Evolutionary conservation across 192 early-diverging fungal genomes (phyloP).

Genomic region (Backusella psychrophila): DNA sequence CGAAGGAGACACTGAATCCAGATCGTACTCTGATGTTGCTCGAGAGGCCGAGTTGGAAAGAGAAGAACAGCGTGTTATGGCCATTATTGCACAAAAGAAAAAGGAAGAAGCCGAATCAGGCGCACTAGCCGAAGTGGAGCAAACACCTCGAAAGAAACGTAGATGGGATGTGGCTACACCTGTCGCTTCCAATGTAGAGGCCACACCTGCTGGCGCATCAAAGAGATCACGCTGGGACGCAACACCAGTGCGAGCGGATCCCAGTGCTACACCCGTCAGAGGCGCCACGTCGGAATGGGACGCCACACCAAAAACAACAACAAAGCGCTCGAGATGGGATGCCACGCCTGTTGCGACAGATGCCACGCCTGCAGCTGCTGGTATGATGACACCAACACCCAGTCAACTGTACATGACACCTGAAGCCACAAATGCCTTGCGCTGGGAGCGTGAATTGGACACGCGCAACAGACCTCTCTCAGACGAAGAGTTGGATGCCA

Average conservation of each 20-base stretch:
- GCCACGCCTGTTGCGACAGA: slow-evolving; percentile 71
- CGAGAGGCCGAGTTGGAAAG: slow-evolving; percentile 81
- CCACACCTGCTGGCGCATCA: slow-evolving; percentile 33
- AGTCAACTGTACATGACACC: slow-evolving; percentile 78
- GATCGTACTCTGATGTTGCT: slow-evolving; percentile 87
- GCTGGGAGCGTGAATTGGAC: slow-evolving; percentile 82
- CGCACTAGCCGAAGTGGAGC: slow-evolving; percentile 25
- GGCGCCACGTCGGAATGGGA: slow-evolving; percentile 62
- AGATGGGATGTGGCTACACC: slow-evolving; percentile 79
- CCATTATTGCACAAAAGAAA: slow-evolving; percentile 70
- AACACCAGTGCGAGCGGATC: slow-evolving; percentile 57
- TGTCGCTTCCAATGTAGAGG: slow-evolving; percentile 42
- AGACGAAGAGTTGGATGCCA: slow-evolving; percentile 93
- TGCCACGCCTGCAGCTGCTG: slow-evolving; percentile 83
- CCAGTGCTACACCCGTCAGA: slow-evolving; percentile 75
- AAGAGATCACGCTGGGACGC: slow-evolving; percentile 71
- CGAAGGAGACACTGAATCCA: slow-evolving; percentile 38
- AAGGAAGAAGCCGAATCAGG: slow-evolving; percentile 51
- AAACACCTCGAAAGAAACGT: slow-evolving; percentile 56
- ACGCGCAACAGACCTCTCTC: slow-evolving; percentile 82
- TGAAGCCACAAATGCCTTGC: slow-evolving; percentile 67
- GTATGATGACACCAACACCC: slow-evolving; percentile 77
- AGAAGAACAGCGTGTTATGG: slow-evolving; percentile 70
- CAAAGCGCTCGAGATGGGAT: slow-evolving; percentile 93
- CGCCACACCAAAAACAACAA: slow-evolving; percentile 65